Base-by-base conservation (phyloP, 2,329 filamentous ascomycete genomes). In the Pestalotiopsis fici region DNA sequence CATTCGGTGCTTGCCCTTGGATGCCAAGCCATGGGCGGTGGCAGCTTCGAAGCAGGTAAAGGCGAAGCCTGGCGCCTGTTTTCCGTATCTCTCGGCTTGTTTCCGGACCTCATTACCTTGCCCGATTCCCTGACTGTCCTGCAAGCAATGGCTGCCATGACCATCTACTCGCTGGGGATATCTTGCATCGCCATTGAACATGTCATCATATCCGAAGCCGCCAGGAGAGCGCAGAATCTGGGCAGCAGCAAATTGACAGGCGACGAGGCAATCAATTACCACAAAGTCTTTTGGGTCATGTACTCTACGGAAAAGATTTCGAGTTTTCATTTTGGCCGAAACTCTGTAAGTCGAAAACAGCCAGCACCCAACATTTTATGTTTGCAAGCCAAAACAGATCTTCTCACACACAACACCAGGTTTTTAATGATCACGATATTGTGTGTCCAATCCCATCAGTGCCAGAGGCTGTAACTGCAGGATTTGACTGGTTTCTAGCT, bases 31-130 rank as follows among this genome's bases (percentile, higher is more conserved):
- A 70, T 73, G 15, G 74, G 74, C 27, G 76, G 77, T 5, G 79
- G 77, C 0, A 76, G 75, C 9, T 83, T 81, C 59, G 77, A 81
- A 62, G 78, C 79, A 0, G 78, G 78, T 2, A 78, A 76, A 27
- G 80, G 80, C 4, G 74, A 74, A 43, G 73, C 79, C 0, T 83
- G 82, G 82, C 76, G 75, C 9, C 71, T 82, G 3, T 82, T 82
- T 59, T 75, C 79, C 23, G 72, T 77, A 2, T 75, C 80, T 3
- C 73, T 83, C 4, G 74, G 75, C 4, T 59, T 78, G 6, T 76
- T 82, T 15, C 73, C 79, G 0, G 80, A 82, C 4, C 70, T 78
- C 1, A 65, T 78, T 18, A 71, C 69, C 9, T 66, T 78, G 0
- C 74, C 76, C 0, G 75, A 78, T 61, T 78, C 77, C 4, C 67